Base-by-base conservation (phyloP, 106 monocot species). In the Dendrobium officinale region DNA sequence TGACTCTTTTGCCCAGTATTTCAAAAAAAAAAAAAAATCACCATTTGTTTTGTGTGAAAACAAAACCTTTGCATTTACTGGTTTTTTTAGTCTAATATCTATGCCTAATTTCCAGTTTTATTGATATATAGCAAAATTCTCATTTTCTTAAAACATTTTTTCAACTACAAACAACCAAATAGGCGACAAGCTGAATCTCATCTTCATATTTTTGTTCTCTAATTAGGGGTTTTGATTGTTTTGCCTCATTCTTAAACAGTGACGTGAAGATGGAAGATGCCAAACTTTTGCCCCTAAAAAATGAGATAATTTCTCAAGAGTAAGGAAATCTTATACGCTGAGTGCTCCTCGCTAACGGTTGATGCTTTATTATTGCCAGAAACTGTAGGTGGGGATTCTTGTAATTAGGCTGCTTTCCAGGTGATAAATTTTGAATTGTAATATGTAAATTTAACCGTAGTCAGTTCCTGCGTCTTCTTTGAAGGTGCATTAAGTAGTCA, bases 231-330 rank as follows among this genome's bases (percentile, higher is more conserved):
- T 55, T 9, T 59, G 77, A 47, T 79, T 80, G 26, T 24, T 75
- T 20, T 15, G 9, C 27, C 24, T 42, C 64, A 4, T 83, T 9
- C 40, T 68, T 80, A 64, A 80, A 37, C 89, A 97, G 97, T 84
- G 92, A 97, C 79, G 88, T 88, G 22, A 88, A 89, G 13, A 90
- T 94, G 76, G 92, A 92, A 56, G 87, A 87, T 31, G 90, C 89
- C 17, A 90, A 81, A 81, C 66, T 76, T 59, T 90, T 92, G 51
- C 88, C 79, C 17, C 67, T 81, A 40, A 92, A 93, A 88, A 18
- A 77, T 45, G 89, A 96, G 79, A 26, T 55, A 18, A 72, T 79
- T 74, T 85, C 87, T 74, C 84, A 90, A 64, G 85, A 82, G 78
- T 45, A 76, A 11, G 22, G 67, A 67, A 29, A n/a, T 16, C 64